These are phyloP conservation scores for Lentinus brumalis DNA, from an alignment of 768 basidiomycete species.

Conservation along the genomic window DNA sequence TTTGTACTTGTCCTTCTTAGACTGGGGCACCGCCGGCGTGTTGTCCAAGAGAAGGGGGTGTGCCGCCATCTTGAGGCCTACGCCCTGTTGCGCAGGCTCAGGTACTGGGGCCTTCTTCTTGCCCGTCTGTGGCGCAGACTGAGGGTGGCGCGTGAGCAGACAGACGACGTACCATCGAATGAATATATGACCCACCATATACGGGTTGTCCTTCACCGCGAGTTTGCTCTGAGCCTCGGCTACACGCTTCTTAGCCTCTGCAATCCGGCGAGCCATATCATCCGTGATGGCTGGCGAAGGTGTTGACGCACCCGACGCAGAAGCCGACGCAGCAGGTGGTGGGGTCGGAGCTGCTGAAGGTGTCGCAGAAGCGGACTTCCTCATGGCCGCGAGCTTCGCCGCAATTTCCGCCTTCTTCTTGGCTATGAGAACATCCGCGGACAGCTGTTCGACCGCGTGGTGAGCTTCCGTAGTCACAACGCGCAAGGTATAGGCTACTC, in stretches of 20 bases:
- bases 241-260: conserved; percentile 85
- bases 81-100: conserved; percentile 75
- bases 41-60: conserved; percentile 83
- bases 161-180: not conserved
- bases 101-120: conserved; percentile 56
- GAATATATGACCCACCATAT: conserved; percentile 61
- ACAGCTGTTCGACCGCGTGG: conserved; percentile 34
- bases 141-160: conserved; percentile 1
- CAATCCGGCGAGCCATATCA: conserved; percentile 70
- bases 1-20: conserved; percentile 91
- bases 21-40: conserved; percentile 58
- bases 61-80: conserved; percentile 87
- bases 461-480: conserved; percentile 1
- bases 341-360: conserved; percentile 23
- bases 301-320: conserved; percentile 30
- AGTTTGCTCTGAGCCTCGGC: conserved; percentile 79
- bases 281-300: conserved; percentile 52
- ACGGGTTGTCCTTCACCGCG: conserved; percentile 80
- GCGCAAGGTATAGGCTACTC: conserved; percentile 27
- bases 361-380: conserved; percentile 34
- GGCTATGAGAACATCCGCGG: conserved; percentile 69
- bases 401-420: conserved; percentile 84
- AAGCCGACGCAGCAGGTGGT: conserved; percentile 33
- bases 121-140: conserved; percentile 57
- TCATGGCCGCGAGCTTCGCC: conserved; percentile 83